Conservation (phyloP, 176 grass and related monocot species). For the Carex littledalei region DNA sequence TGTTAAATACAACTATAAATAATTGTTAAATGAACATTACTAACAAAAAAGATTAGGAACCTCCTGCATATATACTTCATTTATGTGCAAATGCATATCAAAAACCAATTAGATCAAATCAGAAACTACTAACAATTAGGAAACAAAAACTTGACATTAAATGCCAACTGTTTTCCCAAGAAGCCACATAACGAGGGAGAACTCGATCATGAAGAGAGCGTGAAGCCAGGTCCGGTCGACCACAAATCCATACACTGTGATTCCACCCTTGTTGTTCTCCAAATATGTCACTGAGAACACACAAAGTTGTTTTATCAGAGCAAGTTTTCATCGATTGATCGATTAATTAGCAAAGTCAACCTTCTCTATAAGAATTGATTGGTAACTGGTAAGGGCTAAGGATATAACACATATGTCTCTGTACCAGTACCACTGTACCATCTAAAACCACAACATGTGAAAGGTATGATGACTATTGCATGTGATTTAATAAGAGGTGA, state of each 20-base stretch:
- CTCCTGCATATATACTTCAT: not conserved
- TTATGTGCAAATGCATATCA: not conserved
- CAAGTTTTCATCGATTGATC: not conserved
- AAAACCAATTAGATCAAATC: not conserved
- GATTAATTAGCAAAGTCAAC: not conserved
- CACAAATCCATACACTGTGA: conserved; percentile 75
- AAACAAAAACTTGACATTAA: not conserved
- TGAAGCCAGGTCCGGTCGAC: conserved; percentile 88
- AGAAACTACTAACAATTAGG: not conserved
- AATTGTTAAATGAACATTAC: not conserved
- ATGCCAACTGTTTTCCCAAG: conserved; percentile 81
- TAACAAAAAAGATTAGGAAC: not conserved
- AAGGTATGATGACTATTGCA: not conserved
- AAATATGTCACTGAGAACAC: conserved; percentile 80
- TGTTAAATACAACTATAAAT: not conserved
- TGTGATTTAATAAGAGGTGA: not conserved
- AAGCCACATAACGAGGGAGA: conserved; percentile 82
- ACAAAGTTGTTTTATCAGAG: not conserved
- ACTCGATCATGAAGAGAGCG: conserved; percentile 79
- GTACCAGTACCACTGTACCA: not conserved
- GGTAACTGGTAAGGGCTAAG: not conserved
- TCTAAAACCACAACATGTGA: not conserved
- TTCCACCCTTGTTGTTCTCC: conserved; percentile 87
- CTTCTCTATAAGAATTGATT: not conserved
- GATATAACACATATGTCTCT: not conserved